Base-by-base conservation (phyloP, 495 filamentous ascomycete genomes). In the Aspergillus wentii region DNA sequence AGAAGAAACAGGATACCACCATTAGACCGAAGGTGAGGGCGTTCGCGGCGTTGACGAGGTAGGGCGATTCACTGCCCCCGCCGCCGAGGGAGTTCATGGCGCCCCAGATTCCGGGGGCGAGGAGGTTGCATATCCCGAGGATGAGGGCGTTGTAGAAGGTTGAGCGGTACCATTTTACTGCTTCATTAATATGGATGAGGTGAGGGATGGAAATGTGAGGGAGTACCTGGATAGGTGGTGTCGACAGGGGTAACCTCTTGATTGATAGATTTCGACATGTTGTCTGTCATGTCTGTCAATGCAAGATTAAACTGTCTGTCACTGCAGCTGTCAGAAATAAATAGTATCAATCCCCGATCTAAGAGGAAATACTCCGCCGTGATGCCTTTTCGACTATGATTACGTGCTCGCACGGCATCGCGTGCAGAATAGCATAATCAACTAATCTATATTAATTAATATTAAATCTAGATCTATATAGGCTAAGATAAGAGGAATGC, bases 11-110 rank as follows among this genome's bases (percentile, higher is more conserved):
- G 0, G 73, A 78, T 0, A 84, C 44, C 0, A 79, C 72, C 79
- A 83, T 82, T 1, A 83, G 67, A n/a, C 72, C 71, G 49, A 83
- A 83, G 0, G 76, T 82, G 4, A 83, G 54, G 0, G 79, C 75
- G 51, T 84, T 84, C n/a, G 77, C 80, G n/a, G 71, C 69, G 48
- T 84, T 83, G 38, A 85, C 75, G 9, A 85, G 69, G 38, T 79
- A 73, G 5, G 82, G 82, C n/a, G 57, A 65, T 38, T 76, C 68
- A 20, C 71, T 66, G 4, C 80, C 80, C 26, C 82, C 82, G 13
- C 79, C 82, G 22, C 82, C 80, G 11, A 84, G 69, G 0, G 73
- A 76, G 56, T 83, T 84, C 76, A 83, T 83, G 9, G 80, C 81
- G 17, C 69, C 70, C 80, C 80, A 84, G 44, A 84, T 74, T 0